phyloP scores from a whole-genome alignment of 2,329 filamentous ascomycete genomes.

The Phialemonium atrogriseum region DNA sequence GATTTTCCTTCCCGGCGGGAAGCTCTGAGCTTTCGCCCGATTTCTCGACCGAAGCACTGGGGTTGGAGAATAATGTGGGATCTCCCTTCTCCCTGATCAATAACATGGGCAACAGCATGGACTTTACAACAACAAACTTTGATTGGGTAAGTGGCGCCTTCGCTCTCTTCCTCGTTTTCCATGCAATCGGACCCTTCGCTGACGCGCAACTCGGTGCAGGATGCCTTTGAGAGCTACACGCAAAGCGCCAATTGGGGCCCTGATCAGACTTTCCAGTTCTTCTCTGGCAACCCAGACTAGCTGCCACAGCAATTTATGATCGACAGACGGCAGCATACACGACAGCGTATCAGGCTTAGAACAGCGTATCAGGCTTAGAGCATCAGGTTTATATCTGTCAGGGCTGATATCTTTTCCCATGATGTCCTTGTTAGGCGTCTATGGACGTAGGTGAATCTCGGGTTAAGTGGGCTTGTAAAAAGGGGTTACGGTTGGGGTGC shows the following conservation, averaged over 20 bases:
- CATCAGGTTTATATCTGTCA: too few species aligned
- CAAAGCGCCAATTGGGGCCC: slow-evolving; percentile 45
- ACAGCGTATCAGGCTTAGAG: too few species aligned
- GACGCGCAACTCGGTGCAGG: slow-evolving; percentile 25
- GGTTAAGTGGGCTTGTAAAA: too few species aligned
- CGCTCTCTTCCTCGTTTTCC: not conserved
- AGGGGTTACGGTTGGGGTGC: too few species aligned
- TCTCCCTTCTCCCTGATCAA: slow-evolving; percentile 44
- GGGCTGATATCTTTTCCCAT: too few species aligned
- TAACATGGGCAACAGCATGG: slow-evolving; percentile 32
- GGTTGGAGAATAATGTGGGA: slow-evolving; percentile 22
- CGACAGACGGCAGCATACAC: too few species aligned
- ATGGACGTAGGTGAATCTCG: too few species aligned
- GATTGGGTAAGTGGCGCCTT: slow-evolving; percentile 47
- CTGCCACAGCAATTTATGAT: too few species aligned
- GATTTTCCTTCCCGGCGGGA: slow-evolving; percentile 3
- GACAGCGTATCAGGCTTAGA: too few species aligned
- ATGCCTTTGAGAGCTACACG: slow-evolving; percentile 48
- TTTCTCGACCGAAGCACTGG: slow-evolving; percentile 24
- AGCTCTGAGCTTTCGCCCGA: slow-evolving; percentile 26
- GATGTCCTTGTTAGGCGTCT: too few species aligned
- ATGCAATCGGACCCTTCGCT: slow-evolving; percentile 12
- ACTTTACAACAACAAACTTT: slow-evolving; percentile 39
- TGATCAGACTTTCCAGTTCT: slow-evolving; percentile 45
- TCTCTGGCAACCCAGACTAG: slow-evolving; percentile 23